Evolutionary conservation across 345 rosid genomes (phyloP).

Genomic region (Cardamine chenopodiifolia): DNA sequence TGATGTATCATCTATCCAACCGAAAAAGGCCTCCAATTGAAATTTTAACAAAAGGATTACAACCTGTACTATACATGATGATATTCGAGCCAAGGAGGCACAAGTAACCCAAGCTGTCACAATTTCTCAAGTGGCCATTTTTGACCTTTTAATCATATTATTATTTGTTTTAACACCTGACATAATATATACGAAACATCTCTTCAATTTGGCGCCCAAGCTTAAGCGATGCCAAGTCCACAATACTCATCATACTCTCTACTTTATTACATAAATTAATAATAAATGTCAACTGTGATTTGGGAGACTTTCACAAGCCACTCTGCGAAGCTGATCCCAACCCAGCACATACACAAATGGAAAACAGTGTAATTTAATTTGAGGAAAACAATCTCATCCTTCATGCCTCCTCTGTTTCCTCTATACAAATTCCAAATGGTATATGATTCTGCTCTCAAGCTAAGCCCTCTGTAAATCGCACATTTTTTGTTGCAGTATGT

Average conservation of each 20-base stretch:
- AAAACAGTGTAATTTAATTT: conserved; percentile 8
- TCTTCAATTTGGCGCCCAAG: background rate
- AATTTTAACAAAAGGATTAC: background rate
- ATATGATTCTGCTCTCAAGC: background rate
- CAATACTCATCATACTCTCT: conserved; percentile 5
- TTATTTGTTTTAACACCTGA: background rate
- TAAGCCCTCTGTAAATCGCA: background rate
- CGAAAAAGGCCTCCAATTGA: background rate
- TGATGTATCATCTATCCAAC: background rate
- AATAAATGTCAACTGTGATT: conserved; percentile 7
- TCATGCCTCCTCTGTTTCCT: background rate
- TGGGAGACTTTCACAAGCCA: conserved; percentile 6
- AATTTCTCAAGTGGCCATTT: conserved; percentile 14
- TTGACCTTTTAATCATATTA: conserved; percentile 11
- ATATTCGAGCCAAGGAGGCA: conserved; percentile 5
- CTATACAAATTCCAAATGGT: background rate
- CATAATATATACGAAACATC: conserved; percentile 13
- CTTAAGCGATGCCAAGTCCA: conserved; percentile 34
- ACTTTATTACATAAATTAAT: conserved; percentile 9
- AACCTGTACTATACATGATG: background rate
- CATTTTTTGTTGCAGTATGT: background rate
- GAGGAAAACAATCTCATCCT: background rate
- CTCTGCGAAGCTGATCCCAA: conserved; percentile 6
- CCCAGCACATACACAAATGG: conserved; percentile 15
- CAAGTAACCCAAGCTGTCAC: conserved; percentile 16